Base-by-base conservation (phyloP, 768 basidiomycete species). In the Hypholoma fasciculare region DNA sequence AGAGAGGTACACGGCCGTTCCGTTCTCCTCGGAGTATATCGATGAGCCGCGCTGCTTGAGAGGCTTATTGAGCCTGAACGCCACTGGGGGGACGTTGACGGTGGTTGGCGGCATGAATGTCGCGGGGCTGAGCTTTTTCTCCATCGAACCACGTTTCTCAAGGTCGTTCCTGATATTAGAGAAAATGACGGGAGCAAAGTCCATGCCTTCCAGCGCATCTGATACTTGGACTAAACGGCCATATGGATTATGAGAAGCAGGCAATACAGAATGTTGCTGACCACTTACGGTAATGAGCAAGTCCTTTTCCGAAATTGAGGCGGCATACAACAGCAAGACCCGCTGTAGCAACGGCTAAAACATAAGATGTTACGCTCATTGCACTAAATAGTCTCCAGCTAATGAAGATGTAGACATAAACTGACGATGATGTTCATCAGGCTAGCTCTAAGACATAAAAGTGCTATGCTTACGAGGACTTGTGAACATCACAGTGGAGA, bases 251-350 rank as follows among this genome's bases (percentile, higher is more conserved):
- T 43, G 17, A 30, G 3, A 17, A 8, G 6, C 7, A 44, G 16
- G 14, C 6, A 16, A 4, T 14, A 19, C 3, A 16, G 6, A 1
- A 17, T 4, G 19, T 2, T 26, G 49, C 19, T 26, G 39, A 26
- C 39, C 2, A 65, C 80, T 71, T 66, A 84, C 84, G 68, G 60
- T 78, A 85, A 30, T 84, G 79, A 4, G 76, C 75, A 9, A 85
- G 73, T 1, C 83, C 84, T 63, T 77, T 80, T 9, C 80, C 83
- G 63, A 84, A 86, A 61, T 84, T 78, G 27, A 78, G 56, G 52
- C 82, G 74, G 66, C 83, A 85, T n/a, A 79, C 47, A 44, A 83
- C 46, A 7, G 77, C 82, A 9, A 84, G 60, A 30, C 72, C 57
- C n/a, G 74, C 70, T 4, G 80, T 78, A 7, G 69, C 60, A 7